These are phyloP conservation scores for Diplodia sapinea DNA, from an alignment of 2,329 filamentous ascomycete species.

Conservation along the genomic window DNA sequence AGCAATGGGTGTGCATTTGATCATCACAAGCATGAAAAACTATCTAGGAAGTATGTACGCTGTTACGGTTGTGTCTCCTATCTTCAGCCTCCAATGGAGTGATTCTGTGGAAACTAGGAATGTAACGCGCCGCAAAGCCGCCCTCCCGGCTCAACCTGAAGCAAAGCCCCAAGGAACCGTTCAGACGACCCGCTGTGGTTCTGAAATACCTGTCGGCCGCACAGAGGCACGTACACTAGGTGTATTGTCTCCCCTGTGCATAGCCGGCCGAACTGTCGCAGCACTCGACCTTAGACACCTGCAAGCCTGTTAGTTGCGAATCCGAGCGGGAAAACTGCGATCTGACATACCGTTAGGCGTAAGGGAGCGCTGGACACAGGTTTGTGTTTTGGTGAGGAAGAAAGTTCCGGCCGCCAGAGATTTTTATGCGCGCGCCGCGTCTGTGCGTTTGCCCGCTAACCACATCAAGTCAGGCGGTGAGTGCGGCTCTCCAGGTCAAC, in stretches of 20 bases:
- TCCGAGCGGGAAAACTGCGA: neutral
- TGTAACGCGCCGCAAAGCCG: constrained; percentile 72
- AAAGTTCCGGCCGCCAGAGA: constrained; percentile 48
- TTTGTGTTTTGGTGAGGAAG: constrained; percentile 64
- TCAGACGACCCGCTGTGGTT: constrained; percentile 59
- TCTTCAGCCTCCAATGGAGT: constrained; percentile 27
- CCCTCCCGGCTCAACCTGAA: constrained; percentile 67
- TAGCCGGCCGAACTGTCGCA: constrained; percentile 79
- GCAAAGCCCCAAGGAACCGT: constrained; percentile 61
- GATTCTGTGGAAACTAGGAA: constrained; percentile 59
- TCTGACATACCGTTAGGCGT: constrained; percentile 55
- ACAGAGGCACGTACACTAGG: constrained; percentile 78
- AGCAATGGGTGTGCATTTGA: neutral
- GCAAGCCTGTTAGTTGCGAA: constrained; percentile 1
- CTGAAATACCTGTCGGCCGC: constrained; percentile 93
- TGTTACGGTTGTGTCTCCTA: constrained; percentile 30
- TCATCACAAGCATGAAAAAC: neutral
- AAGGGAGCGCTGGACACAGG: constrained; percentile 86
- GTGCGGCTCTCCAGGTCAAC: constrained; percentile 8
- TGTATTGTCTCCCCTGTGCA: constrained; percentile 67
- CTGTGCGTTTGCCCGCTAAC: constrained; percentile 37
- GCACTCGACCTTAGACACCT: constrained; percentile 70
- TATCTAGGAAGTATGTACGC: constrained; percentile 28
- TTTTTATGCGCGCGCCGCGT: constrained; percentile 42
- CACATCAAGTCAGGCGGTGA: constrained; percentile 31